These are phyloP conservation scores for Berberis vulgaris DNA, from an alignment of 164 flowering plant species.

Conservation along the genomic window DNA sequence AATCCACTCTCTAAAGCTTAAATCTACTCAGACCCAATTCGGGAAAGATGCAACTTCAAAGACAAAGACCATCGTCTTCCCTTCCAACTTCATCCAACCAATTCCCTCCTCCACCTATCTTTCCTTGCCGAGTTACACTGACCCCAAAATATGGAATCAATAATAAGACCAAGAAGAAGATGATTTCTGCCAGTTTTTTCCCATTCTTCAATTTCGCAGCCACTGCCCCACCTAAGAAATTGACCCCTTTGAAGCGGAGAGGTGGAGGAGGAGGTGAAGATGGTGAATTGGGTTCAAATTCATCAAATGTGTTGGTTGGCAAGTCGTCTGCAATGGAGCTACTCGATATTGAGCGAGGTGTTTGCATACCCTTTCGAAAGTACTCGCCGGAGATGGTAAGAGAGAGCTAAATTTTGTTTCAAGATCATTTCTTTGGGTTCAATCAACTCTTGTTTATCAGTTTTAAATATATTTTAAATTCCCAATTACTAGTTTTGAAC, in stretches of 20 bases:
- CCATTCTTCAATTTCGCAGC: slow-evolving; percentile 6
- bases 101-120: too few relatives aligned
- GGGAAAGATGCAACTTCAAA: too few relatives aligned
- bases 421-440: too few relatives aligned
- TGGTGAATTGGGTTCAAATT: neutral
- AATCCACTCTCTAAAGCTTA: too few relatives aligned
- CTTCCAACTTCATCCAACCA: too few relatives aligned
- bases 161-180: too few relatives aligned
- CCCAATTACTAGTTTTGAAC: neutral
- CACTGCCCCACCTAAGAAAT: neutral
- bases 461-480: neutral
- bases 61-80: too few relatives aligned
- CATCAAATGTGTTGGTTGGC: neutral
- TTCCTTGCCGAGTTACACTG: too few relatives aligned
- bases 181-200: neutral
- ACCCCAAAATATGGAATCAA: too few relatives aligned
- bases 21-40: too few relatives aligned
- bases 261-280: neutral
- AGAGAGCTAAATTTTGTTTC: neutral
- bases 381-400: slow-evolving; percentile 76
- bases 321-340: slow-evolving; percentile 64
- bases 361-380: slow-evolving; percentile 91
- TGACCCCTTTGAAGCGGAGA: neutral
- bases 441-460: too few relatives aligned
- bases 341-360: slow-evolving; percentile 93